A percentile compares a stretch with the other conserved stretches of the same genome.
These are phyloP conservation scores for Rhinocladiella similis DNA, from an alignment of 2,329 filamentous ascomycete genomes.

Conservation along the genomic window DNA sequence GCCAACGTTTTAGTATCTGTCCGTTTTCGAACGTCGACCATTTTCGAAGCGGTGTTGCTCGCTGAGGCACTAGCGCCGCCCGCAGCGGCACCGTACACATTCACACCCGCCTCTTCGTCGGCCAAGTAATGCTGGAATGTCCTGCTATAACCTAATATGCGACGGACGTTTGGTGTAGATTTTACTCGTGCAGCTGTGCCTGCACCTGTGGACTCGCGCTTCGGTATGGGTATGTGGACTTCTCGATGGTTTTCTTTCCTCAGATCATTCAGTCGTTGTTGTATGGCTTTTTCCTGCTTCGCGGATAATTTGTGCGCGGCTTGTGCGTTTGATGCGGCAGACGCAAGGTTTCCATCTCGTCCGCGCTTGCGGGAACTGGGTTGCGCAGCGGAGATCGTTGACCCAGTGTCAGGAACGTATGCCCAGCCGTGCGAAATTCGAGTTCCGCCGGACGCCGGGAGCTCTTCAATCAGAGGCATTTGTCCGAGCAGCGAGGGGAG, in stretches of 20 bases:
- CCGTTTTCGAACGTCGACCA: not conserved
- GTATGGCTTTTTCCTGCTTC: constrained; percentile 78
- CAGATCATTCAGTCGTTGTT: constrained; percentile 78
- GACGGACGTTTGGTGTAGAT: constrained; percentile 47
- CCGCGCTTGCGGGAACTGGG: constrained; percentile 42
- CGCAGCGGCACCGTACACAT: constrained; percentile 20
- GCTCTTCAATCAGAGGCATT: constrained; percentile 14
- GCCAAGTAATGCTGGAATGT: constrained; percentile 53
- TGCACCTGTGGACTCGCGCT: constrained; percentile 41
- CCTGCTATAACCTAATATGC: constrained; percentile 50
- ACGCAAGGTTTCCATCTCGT: constrained; percentile 56
- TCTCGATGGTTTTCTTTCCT: constrained; percentile 78
- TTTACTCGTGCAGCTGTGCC: constrained; percentile 44
- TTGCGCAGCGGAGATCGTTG: constrained; percentile 54
- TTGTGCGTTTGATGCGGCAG: constrained; percentile 33
- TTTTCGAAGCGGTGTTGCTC: not conserved
- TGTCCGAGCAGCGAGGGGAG: not conserved
- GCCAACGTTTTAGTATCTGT: constrained; percentile 10
- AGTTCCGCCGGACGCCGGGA: constrained; percentile 53
- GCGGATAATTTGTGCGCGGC: constrained; percentile 68
- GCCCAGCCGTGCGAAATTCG: constrained; percentile 77
- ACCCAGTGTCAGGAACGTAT: constrained; percentile 77
- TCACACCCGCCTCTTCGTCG: constrained; percentile 48
- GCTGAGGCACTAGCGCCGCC: no score
- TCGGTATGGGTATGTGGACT: constrained; percentile 56